Base-by-base conservation (phyloP, 371 early-diverging fungal genomes). In the Chytridiales sp. region DNA sequence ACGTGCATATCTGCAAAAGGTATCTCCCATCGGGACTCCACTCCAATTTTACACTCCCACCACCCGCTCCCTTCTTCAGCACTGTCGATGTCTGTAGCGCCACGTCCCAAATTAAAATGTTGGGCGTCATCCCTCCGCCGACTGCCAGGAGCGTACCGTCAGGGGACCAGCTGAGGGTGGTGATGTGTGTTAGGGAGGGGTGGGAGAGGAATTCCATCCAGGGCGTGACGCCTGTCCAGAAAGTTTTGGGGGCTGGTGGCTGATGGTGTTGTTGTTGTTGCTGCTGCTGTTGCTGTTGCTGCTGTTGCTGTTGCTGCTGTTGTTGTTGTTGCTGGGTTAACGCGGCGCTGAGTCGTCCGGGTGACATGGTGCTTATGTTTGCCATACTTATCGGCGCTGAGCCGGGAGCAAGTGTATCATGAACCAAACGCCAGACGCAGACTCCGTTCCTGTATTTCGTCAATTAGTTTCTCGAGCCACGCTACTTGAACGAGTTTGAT, bases 401-500 rank as follows among this genome's bases (percentile, higher is more conserved):
- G n/a, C n/a, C n/a, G n/a, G n/a, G n/a, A n/a, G n/a, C n/a, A n/a
- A n/a, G n/a, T n/a, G n/a, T n/a, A n/a, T n/a, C n/a, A n/a, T n/a
- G n/a, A n/a, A n/a, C n/a, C n/a, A n/a, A n/a, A n/a, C n/a, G n/a
- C 86, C 86, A 85, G 3, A 85, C 61, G 59, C 81, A 81, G 9
- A 84, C 80, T 41, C 84, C 80, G 34, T 48, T 38, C 29, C 73
- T 76, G 49, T n/a, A 53, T 27, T n/a, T n/a, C n/a, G n/a, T n/a
- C n/a, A n/a, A n/a, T n/a, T n/a, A n/a, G n/a, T n/a, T n/a, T n/a
- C n/a, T n/a, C n/a, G n/a, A n/a, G n/a, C n/a, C 39, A 51, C 46
- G 40, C 51, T 11, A 40, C 1, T 27, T 19, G 29, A 6, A 30
- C 51, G 36, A 39, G n/a, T 24, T 38, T 17, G 9, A n/a, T 19